Evolutionary conservation across 352 stramenopile genomes (phyloP).

Genomic region (Blastocystis sp.): DNA sequence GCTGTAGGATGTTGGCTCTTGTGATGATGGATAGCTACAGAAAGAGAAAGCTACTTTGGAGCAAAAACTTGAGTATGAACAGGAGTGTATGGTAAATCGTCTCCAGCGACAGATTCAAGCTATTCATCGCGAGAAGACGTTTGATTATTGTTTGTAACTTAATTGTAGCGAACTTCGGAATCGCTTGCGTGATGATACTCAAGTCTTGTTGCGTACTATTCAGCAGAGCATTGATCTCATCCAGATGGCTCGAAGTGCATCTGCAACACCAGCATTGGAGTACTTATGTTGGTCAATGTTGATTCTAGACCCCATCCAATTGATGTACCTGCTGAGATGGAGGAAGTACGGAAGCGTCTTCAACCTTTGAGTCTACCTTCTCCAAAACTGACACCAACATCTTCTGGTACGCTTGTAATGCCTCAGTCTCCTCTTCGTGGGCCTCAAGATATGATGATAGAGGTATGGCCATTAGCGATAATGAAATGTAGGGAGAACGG

Average conservation of each 20-base stretch:
- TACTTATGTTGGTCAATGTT: neutral
- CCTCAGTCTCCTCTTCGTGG: neutral
- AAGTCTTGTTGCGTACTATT: slow-evolving; percentile 36
- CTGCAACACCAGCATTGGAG: slow-evolving; percentile 35
- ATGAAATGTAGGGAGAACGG: slow-evolving; percentile 44
- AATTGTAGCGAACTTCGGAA: slow-evolving; percentile 1
- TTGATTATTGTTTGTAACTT: neutral
- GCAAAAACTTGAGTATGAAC: slow-evolving; percentile 70
- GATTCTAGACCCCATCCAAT: neutral
- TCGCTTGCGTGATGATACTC: slow-evolving; percentile 43
- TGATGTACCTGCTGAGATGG: slow-evolving; percentile 43
- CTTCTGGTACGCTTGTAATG: neutral
- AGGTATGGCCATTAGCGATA: neutral
- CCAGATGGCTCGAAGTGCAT: slow-evolving; percentile 36
- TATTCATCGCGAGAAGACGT: slow-evolving; percentile 50
- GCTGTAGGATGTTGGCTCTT: slow-evolving; percentile 14
- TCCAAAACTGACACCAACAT: neutral
- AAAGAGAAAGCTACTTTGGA: slow-evolving; percentile 69
- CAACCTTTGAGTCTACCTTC: slow-evolving; percentile 7
- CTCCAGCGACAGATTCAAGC: slow-evolving; percentile 67
- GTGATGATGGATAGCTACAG: slow-evolving; percentile 58
- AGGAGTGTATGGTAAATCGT: slow-evolving; percentile 71
- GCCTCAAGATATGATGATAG: slow-evolving; percentile 46
- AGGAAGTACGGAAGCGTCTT: slow-evolving; percentile 53
- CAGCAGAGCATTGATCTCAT: slow-evolving; percentile 34